Evolutionary conservation across 371 early-diverging fungal species (phyloP), one percentile per base, ranked within the genome.

Genomic region (Mucor plumbeus): DNA sequence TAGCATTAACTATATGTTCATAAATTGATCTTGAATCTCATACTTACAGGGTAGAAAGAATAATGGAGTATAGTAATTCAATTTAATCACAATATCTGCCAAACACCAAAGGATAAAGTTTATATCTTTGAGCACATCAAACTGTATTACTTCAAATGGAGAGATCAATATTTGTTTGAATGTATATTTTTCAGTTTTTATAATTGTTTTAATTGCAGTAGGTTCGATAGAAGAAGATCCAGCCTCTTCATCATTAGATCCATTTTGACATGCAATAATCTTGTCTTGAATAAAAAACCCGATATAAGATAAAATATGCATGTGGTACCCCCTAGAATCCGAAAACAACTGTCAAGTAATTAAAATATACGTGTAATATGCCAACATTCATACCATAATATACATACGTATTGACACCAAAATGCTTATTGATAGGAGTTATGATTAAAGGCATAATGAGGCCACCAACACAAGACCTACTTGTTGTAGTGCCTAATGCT

Each of bases 401-500:
- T 77, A 35, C 80, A 79, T 3, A 85, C 73, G 84, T 85, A 88
- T 14, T 73, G 71, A 48, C 78, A 0, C 90, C 92, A 7, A 88
- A 65, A 8, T 44, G 71, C 14, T 71, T 67, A 53, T 92, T 81
- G 15, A 92, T 70, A 33, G 70, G 64, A 33, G 83, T 85, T 61
- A 89, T 75, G 7, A 92, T 66, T 13, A 90, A 89, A 0, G 89
- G 83, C 63, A 92, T 70, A 17, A 87, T 79, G 3, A 93, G 78
- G 2, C 93, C 92, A 36, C 94, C 94, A 39, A 92, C 71, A 7
- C 94, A 93, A 8, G 87, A 83, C 10, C 95, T 93, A 66, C 90
- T 78, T 41, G 88, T 82, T 26, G 88, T 86, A 6, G 94, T 73
- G 5, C 93, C 94, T 0, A 88, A 80, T 8, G 90, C 93, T 39